phyloP scores from a whole-genome alignment of 116 monocot species.

The Papilionanthe hybrid region DNA sequence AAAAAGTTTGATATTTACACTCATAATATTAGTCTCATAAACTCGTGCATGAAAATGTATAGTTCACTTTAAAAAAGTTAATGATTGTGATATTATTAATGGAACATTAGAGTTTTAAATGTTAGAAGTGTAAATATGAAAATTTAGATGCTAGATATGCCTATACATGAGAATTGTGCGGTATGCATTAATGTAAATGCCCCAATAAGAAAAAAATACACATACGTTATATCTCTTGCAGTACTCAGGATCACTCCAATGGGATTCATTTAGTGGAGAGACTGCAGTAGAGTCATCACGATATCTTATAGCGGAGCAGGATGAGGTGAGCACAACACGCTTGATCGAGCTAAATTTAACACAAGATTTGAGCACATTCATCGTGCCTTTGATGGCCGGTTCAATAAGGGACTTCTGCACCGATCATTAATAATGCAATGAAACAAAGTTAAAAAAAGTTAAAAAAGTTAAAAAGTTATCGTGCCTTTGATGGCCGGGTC shows the following conservation, averaged over 20 bases:
- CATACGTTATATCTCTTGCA: constrained; percentile 61
- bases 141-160: too few species aligned
- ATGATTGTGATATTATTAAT: too few species aligned
- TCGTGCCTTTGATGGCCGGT: constrained; percentile 65
- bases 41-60: too few species aligned
- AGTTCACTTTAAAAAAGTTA: too few species aligned
- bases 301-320: constrained; percentile 77
- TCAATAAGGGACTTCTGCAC: constrained; percentile 48
- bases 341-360: constrained; percentile 41
- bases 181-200: not conserved
- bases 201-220: not conserved
- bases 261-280: constrained; percentile 73
- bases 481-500: too few species aligned
- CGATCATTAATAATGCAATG: not conserved
- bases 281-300: constrained; percentile 27
- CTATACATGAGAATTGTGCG: too few species aligned
- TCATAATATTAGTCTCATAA: too few species aligned
- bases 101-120: too few species aligned
- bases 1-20: too few species aligned
- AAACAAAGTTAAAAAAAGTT: too few species aligned
- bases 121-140: too few species aligned
- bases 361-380: constrained; percentile 72
- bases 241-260: constrained; percentile 76
- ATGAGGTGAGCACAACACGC: constrained; percentile 82
- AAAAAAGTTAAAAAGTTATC: too few species aligned